Conservation (phyloP, 306 rosid species). For the Quercus dentata region DNA sequence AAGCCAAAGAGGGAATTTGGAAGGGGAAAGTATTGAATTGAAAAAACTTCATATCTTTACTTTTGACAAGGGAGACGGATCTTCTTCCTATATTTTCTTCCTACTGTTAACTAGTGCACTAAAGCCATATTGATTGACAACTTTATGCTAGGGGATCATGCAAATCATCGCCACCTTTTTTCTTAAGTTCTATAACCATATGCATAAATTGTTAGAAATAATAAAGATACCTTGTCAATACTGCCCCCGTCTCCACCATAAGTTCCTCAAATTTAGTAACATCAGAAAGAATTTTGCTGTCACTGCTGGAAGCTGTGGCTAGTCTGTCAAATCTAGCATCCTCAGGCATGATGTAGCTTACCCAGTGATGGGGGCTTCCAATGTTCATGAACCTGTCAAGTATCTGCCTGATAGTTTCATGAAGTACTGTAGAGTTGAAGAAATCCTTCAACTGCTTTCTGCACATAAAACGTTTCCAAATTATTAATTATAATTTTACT, state of each 20-base stretch:
- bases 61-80: neutral
- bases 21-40: neutral
- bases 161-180: neutral
- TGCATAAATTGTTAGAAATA: constrained; percentile 1
- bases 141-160: neutral
- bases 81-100: neutral
- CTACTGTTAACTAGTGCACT: neutral
- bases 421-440: constrained; percentile 58
- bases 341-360: constrained; percentile 76
- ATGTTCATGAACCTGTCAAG: constrained; percentile 65
- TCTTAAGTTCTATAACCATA: constrained; percentile 11
- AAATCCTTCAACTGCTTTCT: constrained; percentile 70
- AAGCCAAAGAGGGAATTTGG: neutral
- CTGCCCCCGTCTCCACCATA: constrained; percentile 70
- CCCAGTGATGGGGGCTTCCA: constrained; percentile 71
- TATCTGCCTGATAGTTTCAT: constrained; percentile 56
- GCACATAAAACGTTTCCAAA: constrained; percentile 36
- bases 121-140: neutral
- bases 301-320: constrained; percentile 32
- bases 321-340: constrained; percentile 30
- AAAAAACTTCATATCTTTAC: neutral
- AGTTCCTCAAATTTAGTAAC: constrained; percentile 68
- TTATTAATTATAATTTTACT: constrained; percentile 4
- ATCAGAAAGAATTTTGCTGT: constrained; percentile 31
- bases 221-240: constrained; percentile 65